Evolutionary conservation across 2,329 filamentous ascomycete genomes (phyloP), one percentile per base, ranked within the genome.

Genomic region (Epicoccum sorghinum): DNA sequence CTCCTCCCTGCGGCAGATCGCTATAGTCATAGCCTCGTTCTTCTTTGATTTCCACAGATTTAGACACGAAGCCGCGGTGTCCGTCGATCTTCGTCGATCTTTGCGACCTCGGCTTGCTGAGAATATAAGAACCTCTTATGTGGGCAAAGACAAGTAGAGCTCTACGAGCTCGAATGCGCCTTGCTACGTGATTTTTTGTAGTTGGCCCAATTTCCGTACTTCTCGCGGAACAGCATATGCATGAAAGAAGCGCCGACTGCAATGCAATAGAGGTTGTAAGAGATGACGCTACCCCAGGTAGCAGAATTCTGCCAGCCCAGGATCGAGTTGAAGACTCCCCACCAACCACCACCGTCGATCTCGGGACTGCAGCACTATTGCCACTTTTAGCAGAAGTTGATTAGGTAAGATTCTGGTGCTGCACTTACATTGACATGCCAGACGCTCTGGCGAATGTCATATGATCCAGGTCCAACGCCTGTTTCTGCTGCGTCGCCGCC

Each of bases 241-340:
- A 85, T 57, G 68, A 93, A 89, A 5, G 80, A 81, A 9, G 80
- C 54, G 54, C 91, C 90, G 60, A 90, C 80, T 8, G 79, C 79
- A 47, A 93, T 75, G 91, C 91, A 96, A 78, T 95, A 96, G 13
- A 93, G 52, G 70, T 93, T 95, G 78, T 96, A 96, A 1, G 88
- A 86, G 58, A 96, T 85, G 58, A 96, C 88, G 1, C 89, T 92
- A 45, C 91, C 90, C 66, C 92, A 91, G 1, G 91, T 95, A 5
- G 89, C 91, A 7, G 89, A 90, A 77, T 96, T 96, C 55, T 86
- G 83, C 91, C 91, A 96, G 54, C 91, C 91, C 7, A 96, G 79
- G 48, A 96, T 81, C 55, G 89, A 86, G 65, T 95, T 93, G 80
- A 96, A 90, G 61, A 96, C 85, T 50, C 89, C 90, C 91, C 91